Base-by-base conservation (phyloP, 2,329 filamentous ascomycete species). In the Exserohilum rostratum region DNA sequence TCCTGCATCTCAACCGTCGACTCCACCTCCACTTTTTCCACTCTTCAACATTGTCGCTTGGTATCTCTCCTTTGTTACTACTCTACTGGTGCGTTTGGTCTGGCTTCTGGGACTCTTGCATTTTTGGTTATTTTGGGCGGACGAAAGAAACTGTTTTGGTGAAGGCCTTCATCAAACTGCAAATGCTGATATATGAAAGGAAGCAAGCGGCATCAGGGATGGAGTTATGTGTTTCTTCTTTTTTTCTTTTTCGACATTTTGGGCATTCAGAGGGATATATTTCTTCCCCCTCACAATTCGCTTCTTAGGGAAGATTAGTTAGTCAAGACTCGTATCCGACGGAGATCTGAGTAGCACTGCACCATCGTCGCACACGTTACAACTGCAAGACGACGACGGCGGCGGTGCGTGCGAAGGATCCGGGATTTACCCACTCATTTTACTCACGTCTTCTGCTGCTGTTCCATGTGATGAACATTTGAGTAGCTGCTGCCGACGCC, bases 241-340 rank as follows among this genome's bases (percentile, higher is more conserved):
- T 35, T 45, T 48, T 33, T 54, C 55, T 61, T 48, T 61, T 34
- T 44, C 35, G 53, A 46, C 56, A 40, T 65, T 62, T 25, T 25
- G 22, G 61, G 60, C 57, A 60, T 64, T n/a, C 54, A 58, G 52
- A 56, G 58, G 63, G 57, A 65, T 60, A 56, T 53, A 40, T 42
- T 35, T 40, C 33, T 45, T 30, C 38, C 40, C 31, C 35, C 44
- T 45, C 60, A 53, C 54, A 60, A 58, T 66, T 65, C 57, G 60
- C 58, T 68, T 68, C 61, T 65, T 65, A 72, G 69, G 72, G 72
- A 73, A 71, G 65, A 70, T 65, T 73, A 74, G 70, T 64, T 72
- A 71, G 70, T 74, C 72, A 73, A 73, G 72, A 72, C 72, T 75
- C 72, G 72, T 75, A 75, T 74, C 72, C 69, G 67, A 68, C 68